Base-by-base conservation (phyloP, 257 asterid species). In the Penstemon barbatus region DNA sequence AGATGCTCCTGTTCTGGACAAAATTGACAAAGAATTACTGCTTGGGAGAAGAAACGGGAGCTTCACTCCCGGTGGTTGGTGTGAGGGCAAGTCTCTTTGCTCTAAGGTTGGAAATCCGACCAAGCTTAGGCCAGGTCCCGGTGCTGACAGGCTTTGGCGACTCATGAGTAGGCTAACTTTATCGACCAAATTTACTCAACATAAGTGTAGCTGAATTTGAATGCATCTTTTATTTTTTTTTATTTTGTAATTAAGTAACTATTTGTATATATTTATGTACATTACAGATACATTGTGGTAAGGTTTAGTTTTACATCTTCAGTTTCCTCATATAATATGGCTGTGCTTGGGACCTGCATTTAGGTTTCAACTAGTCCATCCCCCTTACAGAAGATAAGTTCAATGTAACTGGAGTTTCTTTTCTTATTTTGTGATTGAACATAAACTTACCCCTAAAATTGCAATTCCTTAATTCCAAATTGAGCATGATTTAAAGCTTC, bases 11-110 rank as follows among this genome's bases (percentile, higher is more conserved):
- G 72, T 83, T 3, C 59, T 94, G 58, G 97, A 91, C 77, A 77
- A n/a, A 60, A 89, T 94, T 9, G 99, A 94, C 65, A 48, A 5
- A 43, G 89, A 87, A 13, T 40, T 91, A n/a, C 33, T 25, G 33
- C 91, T 94, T 0, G 71, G 80, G 54, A 79, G 97, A 38, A 71
- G n/a, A 36, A 87, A 82, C 1, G 85, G 90, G 58, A 84, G 79
- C 74, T 83, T 90, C 80, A 89, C 97, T 4, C 97, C 93, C 0
- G 99, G 99, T 8, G 97, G 96, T 8, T 94, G 97, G 97, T 94
- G 97, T 53, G 69, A 84, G 0, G 96, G 97, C 12, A 74, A 78
- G 4, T 89, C 86, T 49, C 83, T 75, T 42, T 91, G 99, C 82
- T 74, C 92, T 13, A 81, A 73, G 81, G 90, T 94, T 57, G 94